Percentiles rank a stretch among this genome's conserved stretches.
phyloP scores from a whole-genome alignment of 805 yeast species.

The Clavispora carvajalis region DNA sequence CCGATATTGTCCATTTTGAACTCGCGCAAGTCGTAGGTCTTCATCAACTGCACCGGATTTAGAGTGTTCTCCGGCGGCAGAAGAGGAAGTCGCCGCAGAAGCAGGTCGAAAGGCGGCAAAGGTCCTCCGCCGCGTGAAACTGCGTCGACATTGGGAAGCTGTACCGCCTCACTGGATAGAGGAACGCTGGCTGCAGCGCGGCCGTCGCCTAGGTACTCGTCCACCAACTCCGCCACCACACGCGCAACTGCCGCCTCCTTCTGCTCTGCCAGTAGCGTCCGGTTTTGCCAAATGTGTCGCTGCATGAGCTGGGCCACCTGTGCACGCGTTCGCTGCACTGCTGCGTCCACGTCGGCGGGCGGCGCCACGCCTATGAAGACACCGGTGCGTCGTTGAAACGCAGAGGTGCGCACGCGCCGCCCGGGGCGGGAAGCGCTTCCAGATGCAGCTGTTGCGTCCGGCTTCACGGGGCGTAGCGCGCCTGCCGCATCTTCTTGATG shows the following conservation, averaged over 20 bases:
- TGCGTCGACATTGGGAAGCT: constrained; percentile 7
- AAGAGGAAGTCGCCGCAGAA: constrained; percentile 28
- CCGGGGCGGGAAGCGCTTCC: not conserved
- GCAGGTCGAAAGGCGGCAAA: constrained; percentile 32
- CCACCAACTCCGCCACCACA: constrained; percentile 3
- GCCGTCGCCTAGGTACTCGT: constrained; percentile 3
- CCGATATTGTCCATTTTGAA: constrained; percentile 5
- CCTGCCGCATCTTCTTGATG: not conserved
- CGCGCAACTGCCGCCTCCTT: constrained; percentile 3
- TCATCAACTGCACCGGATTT: constrained; percentile 5
- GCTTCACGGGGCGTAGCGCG: not conserved
- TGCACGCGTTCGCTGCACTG: not conserved
- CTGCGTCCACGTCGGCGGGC: constrained; percentile 1
- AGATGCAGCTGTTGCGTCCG: not conserved
- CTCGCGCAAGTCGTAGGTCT: constrained; percentile 7
- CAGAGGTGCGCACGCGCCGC: not conserved
- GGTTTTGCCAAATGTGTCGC: constrained; percentile 2
- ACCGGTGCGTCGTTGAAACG: not conserved
- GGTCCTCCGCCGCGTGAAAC: constrained; percentile 12
- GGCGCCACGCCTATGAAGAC: constrained; percentile 2
- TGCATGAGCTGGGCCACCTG: constrained; percentile 1
- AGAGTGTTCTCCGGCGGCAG: constrained; percentile 1
- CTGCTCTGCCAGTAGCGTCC: constrained; percentile 1
- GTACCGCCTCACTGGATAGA: constrained; percentile 17
- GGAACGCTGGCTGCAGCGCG: not conserved